A percentile compares a stretch with the other conserved stretches of the same genome.
phyloP scores from a whole-genome alignment of 148 eudicot genomes.

The Camellia lanceoleosa region DNA sequence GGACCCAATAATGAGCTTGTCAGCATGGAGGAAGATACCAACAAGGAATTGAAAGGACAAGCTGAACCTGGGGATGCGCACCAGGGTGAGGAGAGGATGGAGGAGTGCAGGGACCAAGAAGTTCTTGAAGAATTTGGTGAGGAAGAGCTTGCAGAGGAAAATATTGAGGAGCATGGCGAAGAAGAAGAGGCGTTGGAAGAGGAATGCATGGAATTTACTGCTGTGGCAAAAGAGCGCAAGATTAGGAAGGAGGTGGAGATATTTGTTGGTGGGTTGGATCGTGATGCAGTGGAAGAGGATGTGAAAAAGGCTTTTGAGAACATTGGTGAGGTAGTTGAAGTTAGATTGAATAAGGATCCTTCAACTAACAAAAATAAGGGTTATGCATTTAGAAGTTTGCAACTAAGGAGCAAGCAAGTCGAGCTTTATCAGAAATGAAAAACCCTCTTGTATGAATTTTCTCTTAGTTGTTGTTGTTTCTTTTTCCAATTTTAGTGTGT shows the following conservation, averaged over 20 bases:
- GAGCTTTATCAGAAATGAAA: conserved; percentile 73
- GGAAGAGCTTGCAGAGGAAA: conserved; percentile 48
- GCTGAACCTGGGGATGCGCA: conserved; percentile 25
- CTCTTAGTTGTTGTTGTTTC: neutral
- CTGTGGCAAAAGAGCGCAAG: conserved; percentile 69
- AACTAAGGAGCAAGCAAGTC: conserved; percentile 64
- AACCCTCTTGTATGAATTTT: conserved; percentile 63
- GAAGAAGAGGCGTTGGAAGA: conserved; percentile 39
- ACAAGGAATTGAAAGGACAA: conserved; percentile 27
- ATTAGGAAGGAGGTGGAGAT: conserved; percentile 68
- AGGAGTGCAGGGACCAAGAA: conserved; percentile 47
- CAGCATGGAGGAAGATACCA: conserved; percentile 26
- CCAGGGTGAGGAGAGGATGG: conserved; percentile 36
- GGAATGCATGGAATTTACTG: conserved; percentile 54
- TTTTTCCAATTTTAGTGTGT: neutral
- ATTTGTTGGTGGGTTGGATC: conserved; percentile 86
- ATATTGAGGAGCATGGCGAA: conserved; percentile 37
- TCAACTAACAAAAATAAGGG: conserved; percentile 70
- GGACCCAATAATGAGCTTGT: conserved; percentile 20
- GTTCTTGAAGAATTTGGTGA: conserved; percentile 52
- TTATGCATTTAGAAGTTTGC: conserved; percentile 83
- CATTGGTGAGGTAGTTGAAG: conserved; percentile 71
- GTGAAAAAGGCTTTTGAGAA: conserved; percentile 64
- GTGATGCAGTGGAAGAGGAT: conserved; percentile 67
- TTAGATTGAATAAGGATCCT: conserved; percentile 59